Evolutionary conservation across 495 filamentous ascomycete species (phyloP).

Genomic region (Lasiosphaeria hispida): DNA sequence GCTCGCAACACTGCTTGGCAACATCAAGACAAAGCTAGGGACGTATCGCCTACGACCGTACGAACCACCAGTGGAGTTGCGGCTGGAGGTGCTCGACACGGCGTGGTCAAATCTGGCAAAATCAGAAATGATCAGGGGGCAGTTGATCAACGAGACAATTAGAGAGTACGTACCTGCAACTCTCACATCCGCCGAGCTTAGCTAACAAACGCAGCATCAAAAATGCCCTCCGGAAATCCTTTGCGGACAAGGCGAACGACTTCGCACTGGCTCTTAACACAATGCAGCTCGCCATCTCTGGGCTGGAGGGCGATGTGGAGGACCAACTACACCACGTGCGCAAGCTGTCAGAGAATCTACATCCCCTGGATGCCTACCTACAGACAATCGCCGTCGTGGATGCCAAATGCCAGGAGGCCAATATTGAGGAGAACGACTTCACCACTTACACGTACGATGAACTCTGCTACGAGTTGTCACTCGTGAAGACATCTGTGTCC

Average conservation of each 20-base stretch:
- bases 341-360: constrained; percentile 72
- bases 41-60: constrained; percentile 91
- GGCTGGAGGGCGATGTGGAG: constrained; percentile 91
- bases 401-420: constrained; percentile 88
- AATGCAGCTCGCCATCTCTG: constrained; percentile 86
- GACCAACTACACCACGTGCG: constrained; percentile 86
- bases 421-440: constrained; percentile 98
- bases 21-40: constrained; percentile 96
- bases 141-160: constrained; percentile 96
- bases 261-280: constrained; percentile 94
- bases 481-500: constrained; percentile 84
- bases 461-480: constrained; percentile 85
- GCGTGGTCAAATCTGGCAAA: constrained; percentile 78
- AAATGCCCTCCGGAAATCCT: constrained; percentile 83
- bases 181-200: constrained; percentile 4
- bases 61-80: constrained; percentile 78
- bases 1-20: constrained; percentile 87
- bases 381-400: constrained; percentile 78
- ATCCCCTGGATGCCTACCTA: constrained; percentile 84
- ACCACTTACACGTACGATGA: constrained; percentile 98
- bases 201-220: constrained; percentile 65
- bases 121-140: constrained; percentile 79
- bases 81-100: constrained; percentile 71
- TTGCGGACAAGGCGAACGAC: constrained; percentile 96
- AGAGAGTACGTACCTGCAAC: constrained; percentile 61